These are phyloP conservation scores for Didymella keratinophila DNA, from an alignment of 2,329 filamentous ascomycete species.

Conservation along the genomic window DNA sequence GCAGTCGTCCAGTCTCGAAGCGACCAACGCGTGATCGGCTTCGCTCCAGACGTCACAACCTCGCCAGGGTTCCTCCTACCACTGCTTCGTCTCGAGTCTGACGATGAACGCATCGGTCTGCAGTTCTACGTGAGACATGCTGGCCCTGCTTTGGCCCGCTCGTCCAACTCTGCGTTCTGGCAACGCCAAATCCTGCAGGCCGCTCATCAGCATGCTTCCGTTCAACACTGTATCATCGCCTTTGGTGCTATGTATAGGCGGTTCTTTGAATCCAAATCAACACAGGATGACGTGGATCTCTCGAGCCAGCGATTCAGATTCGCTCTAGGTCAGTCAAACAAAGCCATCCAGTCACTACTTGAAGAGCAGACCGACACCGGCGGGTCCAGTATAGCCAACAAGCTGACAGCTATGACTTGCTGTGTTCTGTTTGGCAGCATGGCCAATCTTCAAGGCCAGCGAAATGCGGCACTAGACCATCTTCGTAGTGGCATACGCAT, in stretches of 20 bases:
- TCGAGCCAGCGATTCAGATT: conserved; percentile 39
- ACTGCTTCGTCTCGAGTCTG: conserved; percentile 29
- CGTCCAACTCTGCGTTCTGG: conserved; percentile 45
- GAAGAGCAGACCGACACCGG: conserved; percentile 14
- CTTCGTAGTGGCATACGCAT: conserved; percentile 43
- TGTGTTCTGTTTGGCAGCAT: conserved; percentile 44
- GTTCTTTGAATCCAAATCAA: conserved; percentile 32
- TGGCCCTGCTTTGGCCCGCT: conserved; percentile 36
- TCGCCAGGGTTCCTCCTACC: conserved; percentile 24
- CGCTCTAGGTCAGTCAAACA: conserved; percentile 44
- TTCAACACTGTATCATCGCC: conserved; percentile 43
- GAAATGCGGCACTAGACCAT: conserved; percentile 39
- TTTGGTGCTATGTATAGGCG: conserved; percentile 46
- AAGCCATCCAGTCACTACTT: conserved; percentile 36
- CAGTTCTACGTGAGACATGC: conserved; percentile 43
- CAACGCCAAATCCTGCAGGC: conserved; percentile 43
- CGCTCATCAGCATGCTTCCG: conserved; percentile 39
- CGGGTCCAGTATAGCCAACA: conserved; percentile 26
- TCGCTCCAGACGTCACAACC: background rate
- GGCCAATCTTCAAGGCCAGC: conserved; percentile 45
- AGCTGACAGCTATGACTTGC: conserved; percentile 42
- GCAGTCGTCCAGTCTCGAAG: background rate
- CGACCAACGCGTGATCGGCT: background rate
- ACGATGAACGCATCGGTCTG: conserved; percentile 39
- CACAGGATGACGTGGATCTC: conserved; percentile 33